These are phyloP conservation scores for Leavenworthia alabamica DNA, from an alignment of 345 rosid genomes.

Conservation along the genomic window DNA sequence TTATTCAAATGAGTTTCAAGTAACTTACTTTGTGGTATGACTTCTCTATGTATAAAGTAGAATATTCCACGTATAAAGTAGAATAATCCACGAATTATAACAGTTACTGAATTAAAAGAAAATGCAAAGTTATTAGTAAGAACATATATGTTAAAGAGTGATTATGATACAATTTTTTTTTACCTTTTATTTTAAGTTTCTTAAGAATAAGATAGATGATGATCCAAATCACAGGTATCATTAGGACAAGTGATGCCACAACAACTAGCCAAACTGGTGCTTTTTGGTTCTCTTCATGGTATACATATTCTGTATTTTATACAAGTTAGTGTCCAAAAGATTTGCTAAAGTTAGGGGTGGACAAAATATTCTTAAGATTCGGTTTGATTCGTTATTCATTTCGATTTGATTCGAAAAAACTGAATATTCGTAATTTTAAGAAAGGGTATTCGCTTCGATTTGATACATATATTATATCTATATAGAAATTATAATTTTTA, in stretches of 20 bases:
- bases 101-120: constrained; percentile 16
- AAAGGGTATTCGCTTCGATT: too few species aligned
- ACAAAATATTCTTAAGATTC: too few species aligned
- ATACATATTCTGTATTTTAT: background rate
- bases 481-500: too few species aligned
- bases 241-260: constrained; percentile 15
- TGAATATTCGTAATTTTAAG: too few species aligned
- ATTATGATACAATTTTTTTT: background rate
- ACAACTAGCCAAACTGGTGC: constrained; percentile 25
- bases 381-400: too few species aligned
- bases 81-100: constrained; percentile 3
- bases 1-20: background rate
- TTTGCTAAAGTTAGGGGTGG: too few species aligned
- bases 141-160: background rate
- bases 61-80: background rate
- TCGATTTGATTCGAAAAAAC: too few species aligned
- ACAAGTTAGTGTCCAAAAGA: background rate
- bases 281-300: background rate
- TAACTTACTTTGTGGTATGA: constrained; percentile 24
- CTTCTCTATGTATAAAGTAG: background rate
- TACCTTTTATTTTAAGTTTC: constrained; percentile 22
- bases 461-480: too few species aligned
- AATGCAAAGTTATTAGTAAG: background rate
- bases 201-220: constrained; percentile 12
- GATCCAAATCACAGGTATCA: constrained; percentile 12